phyloP scores from a whole-genome alignment of 2,329 filamentous ascomycete genomes.

The Colletotrichum abscissum region DNA sequence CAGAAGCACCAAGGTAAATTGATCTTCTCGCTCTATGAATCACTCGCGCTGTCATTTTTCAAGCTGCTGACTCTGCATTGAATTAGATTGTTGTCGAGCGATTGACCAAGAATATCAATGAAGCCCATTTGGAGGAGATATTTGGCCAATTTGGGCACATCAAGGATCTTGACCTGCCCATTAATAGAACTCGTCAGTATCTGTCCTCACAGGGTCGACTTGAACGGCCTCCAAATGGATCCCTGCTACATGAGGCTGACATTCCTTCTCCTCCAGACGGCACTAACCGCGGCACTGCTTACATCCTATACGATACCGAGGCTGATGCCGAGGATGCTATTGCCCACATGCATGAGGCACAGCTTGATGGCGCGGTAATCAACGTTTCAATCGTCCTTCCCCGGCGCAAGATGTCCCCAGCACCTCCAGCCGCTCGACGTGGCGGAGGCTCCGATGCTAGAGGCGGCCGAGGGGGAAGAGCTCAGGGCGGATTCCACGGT shows the following conservation, averaged over 20 bases:
- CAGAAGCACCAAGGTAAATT: slow-evolving; percentile 64
- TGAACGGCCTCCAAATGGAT: slow-evolving; percentile 1
- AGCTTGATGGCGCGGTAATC: slow-evolving; percentile 84
- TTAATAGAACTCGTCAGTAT: slow-evolving; percentile 69
- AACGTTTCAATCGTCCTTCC: slow-evolving; percentile 91
- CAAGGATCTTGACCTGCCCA: slow-evolving; percentile 86
- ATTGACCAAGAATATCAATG: slow-evolving; percentile 93
- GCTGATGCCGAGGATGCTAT: slow-evolving; percentile 88
- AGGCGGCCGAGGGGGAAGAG: slow-evolving; percentile 43
- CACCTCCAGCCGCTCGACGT: slow-evolving; percentile 78
- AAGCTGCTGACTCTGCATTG: slow-evolving; percentile 1
- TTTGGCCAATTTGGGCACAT: slow-evolving; percentile 91
- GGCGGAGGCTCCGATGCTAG: slow-evolving; percentile 70
- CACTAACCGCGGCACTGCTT: slow-evolving; percentile 92
- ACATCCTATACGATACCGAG: slow-evolving; percentile 84
- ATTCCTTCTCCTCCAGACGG: slow-evolving; percentile 66
- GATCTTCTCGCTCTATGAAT: slow-evolving; percentile 16
- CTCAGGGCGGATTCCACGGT: slow-evolving; percentile 39
- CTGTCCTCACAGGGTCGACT: neutral
- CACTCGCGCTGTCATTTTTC: slow-evolving; percentile 10
- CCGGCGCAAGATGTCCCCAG: slow-evolving; percentile 82
- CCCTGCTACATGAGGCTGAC: slow-evolving; percentile 28
- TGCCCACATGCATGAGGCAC: slow-evolving; percentile 97
- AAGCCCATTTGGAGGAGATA: slow-evolving; percentile 89
- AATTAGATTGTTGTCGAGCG: slow-evolving; percentile 94